Evolutionary conservation across 169 alveolate genomes (phyloP).

Genomic region (Plasmodium chabaudi): DNA sequence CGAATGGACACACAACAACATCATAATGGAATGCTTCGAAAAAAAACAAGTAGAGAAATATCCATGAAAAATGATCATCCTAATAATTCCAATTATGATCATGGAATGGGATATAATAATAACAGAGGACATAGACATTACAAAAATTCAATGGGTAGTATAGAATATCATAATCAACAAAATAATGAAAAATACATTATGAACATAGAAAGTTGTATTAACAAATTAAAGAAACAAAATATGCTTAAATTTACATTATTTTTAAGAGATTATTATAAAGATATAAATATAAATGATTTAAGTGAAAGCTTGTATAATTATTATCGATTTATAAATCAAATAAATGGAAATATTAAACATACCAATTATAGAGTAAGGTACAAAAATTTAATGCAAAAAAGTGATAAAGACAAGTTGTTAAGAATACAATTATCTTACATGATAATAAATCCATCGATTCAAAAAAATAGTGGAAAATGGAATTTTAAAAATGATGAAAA

Average conservation of each 20-base stretch:
- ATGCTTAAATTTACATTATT: constrained; percentile 69
- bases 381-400: constrained; percentile 54
- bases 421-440: constrained; percentile 65
- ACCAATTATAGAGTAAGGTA: constrained; percentile 19
- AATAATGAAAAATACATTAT: not conserved
- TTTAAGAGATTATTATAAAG: constrained; percentile 22
- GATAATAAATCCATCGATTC: constrained; percentile 73
- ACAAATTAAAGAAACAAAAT: constrained; percentile 33
- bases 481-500: constrained; percentile 65
- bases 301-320: constrained; percentile 52
- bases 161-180: too few species aligned
- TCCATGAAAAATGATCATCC: too few species aligned
- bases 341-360: constrained; percentile 64
- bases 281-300: constrained; percentile 24
- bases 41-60: too few species aligned
- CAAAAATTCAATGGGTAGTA: too few species aligned
- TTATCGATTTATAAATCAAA: constrained; percentile 60
- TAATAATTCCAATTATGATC: not conserved
- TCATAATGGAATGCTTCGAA: too few species aligned
- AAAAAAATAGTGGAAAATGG: constrained; percentile 71
- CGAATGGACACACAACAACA: too few species aligned
- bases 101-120: too few species aligned
- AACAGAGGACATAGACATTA: too few species aligned
- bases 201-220: constrained; percentile 9
- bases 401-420: constrained; percentile 61